Evolutionary conservation across 2,329 filamentous ascomycete species (phyloP), one percentile per base, ranked within the genome.

Genomic region (Parastagonospora nodorum): DNA sequence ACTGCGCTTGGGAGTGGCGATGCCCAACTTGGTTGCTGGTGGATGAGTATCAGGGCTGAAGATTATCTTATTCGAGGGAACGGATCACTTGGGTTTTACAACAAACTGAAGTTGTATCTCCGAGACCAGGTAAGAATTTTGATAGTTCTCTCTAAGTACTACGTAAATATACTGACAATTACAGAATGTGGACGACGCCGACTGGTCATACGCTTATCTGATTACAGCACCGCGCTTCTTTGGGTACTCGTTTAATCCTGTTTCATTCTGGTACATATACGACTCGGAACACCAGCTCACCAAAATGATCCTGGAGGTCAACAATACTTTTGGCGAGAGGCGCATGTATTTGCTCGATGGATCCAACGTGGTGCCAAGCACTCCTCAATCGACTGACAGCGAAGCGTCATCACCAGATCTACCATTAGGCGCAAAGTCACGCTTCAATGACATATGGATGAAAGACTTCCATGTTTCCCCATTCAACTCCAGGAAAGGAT

Each of bases 201-300:
- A 79, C 39, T 92, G 88, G 73, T 83, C 85, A 9, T 79, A 86
- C 61, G 87, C 85, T 0, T 91, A 90, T 60, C 76, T 92, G 4
- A 78, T 90, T 16, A 92, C 89, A 2, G 86, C 87, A 3, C 83
- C 88, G 5, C 80, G 81, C 28, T 87, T 90, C 53, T 68, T 89
- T 5, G 85, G 86, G 2, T 89, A 88, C 64, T 82, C 84, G 16
- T 90, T 89, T 73, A 92, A 90, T 60, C 88, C 88, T 0, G 86
- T 88, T 2, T 91, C 88, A 0, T 89, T 92, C 62, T 92, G 88
- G 87, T 90, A 91, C 58, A 79, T 92, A 2, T 92, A 92, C 67
- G 81, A 84, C 10, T 58, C 72, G 0, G 71, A 82, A 8, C 80
- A 81, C 50, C 71, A 79, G 5, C 76, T 92, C 11, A 80, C 78